Evolutionary conservation across 2,329 filamentous ascomycete species (phyloP), one percentile per base, ranked within the genome.

Genomic region (Didymella keratinophila): DNA sequence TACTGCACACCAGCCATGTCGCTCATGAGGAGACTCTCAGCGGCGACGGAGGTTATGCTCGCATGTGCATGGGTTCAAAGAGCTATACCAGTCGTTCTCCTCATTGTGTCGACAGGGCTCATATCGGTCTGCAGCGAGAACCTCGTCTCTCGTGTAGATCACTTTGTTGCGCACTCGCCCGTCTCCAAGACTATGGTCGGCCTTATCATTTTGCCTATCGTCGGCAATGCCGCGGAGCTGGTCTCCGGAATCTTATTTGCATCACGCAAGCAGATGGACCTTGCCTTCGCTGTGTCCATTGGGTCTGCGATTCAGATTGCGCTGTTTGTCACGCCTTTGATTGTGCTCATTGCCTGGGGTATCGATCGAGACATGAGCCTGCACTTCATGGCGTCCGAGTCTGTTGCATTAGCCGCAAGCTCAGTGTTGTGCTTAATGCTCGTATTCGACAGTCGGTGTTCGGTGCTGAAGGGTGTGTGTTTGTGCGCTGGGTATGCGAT

Each of bases 301-400:
- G 85, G 85, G 7, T 84, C 82, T 3, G 84, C 82, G 56, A 83
- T 87, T 76, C 85, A 87, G 71, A 86, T 87, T 66, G 84, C 85
- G 0, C 73, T 87, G 28, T 75, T 87, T 45, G 83, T 87, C 28
- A 73, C 86, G 53, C 85, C 85, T 2, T 68, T 87, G 23, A 79
- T 83, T 65, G 82, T 87, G n/a, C 77, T 87, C 30, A 77, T 87
- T 51, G 84, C 82, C 47, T 87, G 85, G 85, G 78, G 78, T 37
- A 81, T 83, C 47, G 82, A 82, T 37, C 78, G 82, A 8, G 77
- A 84, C 32, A 86, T 89, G 90, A 90, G 86, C 28, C 83, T 95
- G 12, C 87, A 88, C 70, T 93, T 96, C 72, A 90, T 93, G 71
- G 86, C 87, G 1, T 96, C 96, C 79, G 91, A 96, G 77, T 87